Percentiles rank a stretch among this genome's conserved stretches.
phyloP scores from a whole-genome alignment of 805 yeast genomes.

The Metschnikowia aberdeeniae region DNA sequence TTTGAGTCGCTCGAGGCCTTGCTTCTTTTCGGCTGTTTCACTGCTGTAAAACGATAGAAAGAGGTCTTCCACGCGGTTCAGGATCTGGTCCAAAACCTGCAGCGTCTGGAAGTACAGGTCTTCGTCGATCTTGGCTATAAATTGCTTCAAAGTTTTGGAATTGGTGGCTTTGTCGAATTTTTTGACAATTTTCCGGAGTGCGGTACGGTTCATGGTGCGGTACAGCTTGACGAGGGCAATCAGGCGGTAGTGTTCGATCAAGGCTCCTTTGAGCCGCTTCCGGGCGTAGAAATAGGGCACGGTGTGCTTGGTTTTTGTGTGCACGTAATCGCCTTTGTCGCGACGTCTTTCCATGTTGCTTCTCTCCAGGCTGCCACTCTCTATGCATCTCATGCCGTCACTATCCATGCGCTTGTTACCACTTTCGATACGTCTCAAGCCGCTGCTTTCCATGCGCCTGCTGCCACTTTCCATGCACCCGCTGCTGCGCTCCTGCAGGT shows the following conservation, averaged over 20 bases:
- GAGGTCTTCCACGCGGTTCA: constrained; percentile 60
- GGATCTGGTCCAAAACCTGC: constrained; percentile 61
- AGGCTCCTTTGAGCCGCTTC: constrained; percentile 63
- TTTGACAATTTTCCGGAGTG: constrained; percentile 82
- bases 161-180: constrained; percentile 78
- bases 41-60: constrained; percentile 62
- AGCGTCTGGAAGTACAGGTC: constrained; percentile 56
- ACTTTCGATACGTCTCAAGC: neutral
- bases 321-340: constrained; percentile 46
- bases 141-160: constrained; percentile 40
- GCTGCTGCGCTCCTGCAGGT: neutral
- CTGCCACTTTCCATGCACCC: neutral
- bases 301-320: constrained; percentile 26
- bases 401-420: neutral
- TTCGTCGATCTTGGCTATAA: constrained; percentile 54
- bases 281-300: constrained; percentile 64
- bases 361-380: neutral
- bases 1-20: constrained; percentile 63
- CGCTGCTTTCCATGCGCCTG: neutral
- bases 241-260: constrained; percentile 69
- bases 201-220: constrained; percentile 76
- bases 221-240: constrained; percentile 68
- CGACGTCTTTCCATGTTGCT: neutral
- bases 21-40: constrained; percentile 49
- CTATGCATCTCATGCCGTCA: neutral